These are phyloP conservation scores for Mucor irregularis DNA, from an alignment of 371 early-diverging fungal species.

Conservation along the genomic window DNA sequence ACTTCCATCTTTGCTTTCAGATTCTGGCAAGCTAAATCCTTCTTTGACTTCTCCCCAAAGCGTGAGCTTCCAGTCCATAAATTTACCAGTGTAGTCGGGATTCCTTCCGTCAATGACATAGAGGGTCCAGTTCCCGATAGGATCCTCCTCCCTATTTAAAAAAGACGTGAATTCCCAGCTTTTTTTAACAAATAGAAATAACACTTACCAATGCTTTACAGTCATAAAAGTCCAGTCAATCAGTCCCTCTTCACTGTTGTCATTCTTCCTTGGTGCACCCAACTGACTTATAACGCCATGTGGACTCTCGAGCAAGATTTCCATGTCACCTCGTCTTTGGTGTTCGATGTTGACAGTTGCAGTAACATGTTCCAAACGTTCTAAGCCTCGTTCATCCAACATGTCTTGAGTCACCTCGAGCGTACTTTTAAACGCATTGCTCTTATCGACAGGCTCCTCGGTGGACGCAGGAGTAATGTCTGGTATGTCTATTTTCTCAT, in stretches of 20 bases:
- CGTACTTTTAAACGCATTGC: constrained; percentile 31
- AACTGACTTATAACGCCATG: constrained; percentile 67
- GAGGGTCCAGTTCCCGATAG: constrained; percentile 81
- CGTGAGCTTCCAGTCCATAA: constrained; percentile 66
- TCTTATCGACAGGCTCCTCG: constrained; percentile 35
- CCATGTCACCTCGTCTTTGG: constrained; percentile 78
- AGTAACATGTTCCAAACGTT: constrained; percentile 80
- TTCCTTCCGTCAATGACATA: constrained; percentile 56
- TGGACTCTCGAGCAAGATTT: constrained; percentile 76
- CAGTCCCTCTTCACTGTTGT: constrained; percentile 72
- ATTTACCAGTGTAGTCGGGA: constrained; percentile 42
- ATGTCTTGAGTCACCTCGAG: constrained; percentile 46
- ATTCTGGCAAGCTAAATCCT: not conserved
- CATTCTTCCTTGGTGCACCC: constrained; percentile 65
- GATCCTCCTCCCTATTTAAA: constrained; percentile 80
- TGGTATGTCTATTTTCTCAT: constrained; percentile 37
- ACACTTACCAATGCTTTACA: constrained; percentile 91
- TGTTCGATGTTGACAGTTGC: constrained; percentile 81
- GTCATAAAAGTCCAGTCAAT: constrained; percentile 92
- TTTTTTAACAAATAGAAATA: no score
- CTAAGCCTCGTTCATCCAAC: constrained; percentile 50
- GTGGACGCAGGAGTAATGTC: constrained; percentile 37
- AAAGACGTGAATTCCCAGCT: not conserved
- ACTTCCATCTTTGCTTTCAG: not conserved
- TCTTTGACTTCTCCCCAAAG: constrained; percentile 65